A percentile compares a stretch with the other conserved stretches of the same genome.
These are phyloP conservation scores for Zygotorulaspora sp. DNA, from an alignment of 805 yeast species.

Conservation along the genomic window DNA sequence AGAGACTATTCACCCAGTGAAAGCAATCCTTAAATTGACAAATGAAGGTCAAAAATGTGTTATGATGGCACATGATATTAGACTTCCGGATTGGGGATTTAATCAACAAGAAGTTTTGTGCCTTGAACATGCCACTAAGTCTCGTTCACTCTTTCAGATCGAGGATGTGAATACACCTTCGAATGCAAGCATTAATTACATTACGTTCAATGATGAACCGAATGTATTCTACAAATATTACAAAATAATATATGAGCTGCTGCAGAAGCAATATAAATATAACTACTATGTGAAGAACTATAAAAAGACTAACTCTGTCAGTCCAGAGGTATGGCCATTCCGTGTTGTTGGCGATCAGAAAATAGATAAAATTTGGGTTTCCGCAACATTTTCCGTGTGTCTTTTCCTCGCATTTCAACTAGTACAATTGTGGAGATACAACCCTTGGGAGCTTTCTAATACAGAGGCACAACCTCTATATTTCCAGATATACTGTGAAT, in stretches of 20 bases:
- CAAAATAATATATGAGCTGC: conserved; percentile 10
- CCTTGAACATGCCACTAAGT: conserved; percentile 62
- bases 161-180: conserved; percentile 39
- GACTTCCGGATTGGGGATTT: conserved; percentile 80
- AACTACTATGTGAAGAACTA: conserved; percentile 19
- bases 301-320: conserved; percentile 3
- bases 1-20: conserved; percentile 48
- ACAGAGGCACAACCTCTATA: not conserved
- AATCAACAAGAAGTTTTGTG: conserved; percentile 88
- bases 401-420: conserved; percentile 6
- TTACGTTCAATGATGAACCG: conserved; percentile 1
- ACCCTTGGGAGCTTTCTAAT: conserved; percentile 15
- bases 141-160: conserved; percentile 68
- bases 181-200: conserved; percentile 4
- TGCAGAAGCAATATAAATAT: conserved; percentile 21
- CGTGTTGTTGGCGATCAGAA: conserved; percentile 3
- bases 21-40: conserved; percentile 62
- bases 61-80: conserved; percentile 65
- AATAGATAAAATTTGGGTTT: conserved; percentile 18
- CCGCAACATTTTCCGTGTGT: conserved; percentile 14
- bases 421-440: conserved; percentile 13
- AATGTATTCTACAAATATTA: not conserved
- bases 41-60: conserved; percentile 67
- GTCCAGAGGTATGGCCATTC: conserved; percentile 23
- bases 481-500: conserved; percentile 14